A percentile compares a stretch with the other conserved stretches of the same genome.
phyloP scores from a whole-genome alignment of 2,329 filamentous ascomycete species.

The Stemphylium beticola region DNA sequence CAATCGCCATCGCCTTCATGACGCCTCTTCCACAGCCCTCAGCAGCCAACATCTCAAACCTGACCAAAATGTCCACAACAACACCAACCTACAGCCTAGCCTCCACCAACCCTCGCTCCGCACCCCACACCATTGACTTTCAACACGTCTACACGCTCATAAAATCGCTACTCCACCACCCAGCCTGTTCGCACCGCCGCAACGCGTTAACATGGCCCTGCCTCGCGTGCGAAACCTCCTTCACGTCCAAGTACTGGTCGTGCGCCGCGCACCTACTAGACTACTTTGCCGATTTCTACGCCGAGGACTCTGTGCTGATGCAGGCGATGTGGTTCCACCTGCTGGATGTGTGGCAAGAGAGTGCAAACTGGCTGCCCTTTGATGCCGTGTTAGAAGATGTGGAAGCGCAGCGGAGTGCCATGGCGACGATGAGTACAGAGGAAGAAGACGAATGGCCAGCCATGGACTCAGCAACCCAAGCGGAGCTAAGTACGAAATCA shows the following conservation, averaged over 20 bases:
- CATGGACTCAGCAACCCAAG: too few species aligned
- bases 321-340: constrained; percentile 37
- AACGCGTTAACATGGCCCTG: constrained; percentile 12
- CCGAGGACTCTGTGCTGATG: constrained; percentile 27
- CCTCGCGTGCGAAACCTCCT: constrained; percentile 4
- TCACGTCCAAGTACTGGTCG: constrained; percentile 22
- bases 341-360: constrained; percentile 32
- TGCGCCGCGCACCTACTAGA: constrained; percentile 30
- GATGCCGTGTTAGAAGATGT: constrained; percentile 8
- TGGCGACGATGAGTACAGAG: too few species aligned
- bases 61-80: neutral
- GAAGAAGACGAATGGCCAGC: neutral
- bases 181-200: neutral
- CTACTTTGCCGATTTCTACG: constrained; percentile 40
- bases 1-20: too few species aligned
- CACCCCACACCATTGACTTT: constrained; percentile 1
- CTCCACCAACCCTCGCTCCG: neutral
- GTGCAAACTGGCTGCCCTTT: neutral
- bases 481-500: too few species aligned
- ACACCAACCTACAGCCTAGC: neutral
- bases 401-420: neutral
- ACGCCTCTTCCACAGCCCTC: too few species aligned
- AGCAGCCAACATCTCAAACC: neutral
- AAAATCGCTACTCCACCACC: constrained; percentile 16
- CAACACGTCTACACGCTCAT: constrained; percentile 17